Base-by-base conservation (phyloP, 140 eudicot species). In the Bidens hawaiensis region DNA sequence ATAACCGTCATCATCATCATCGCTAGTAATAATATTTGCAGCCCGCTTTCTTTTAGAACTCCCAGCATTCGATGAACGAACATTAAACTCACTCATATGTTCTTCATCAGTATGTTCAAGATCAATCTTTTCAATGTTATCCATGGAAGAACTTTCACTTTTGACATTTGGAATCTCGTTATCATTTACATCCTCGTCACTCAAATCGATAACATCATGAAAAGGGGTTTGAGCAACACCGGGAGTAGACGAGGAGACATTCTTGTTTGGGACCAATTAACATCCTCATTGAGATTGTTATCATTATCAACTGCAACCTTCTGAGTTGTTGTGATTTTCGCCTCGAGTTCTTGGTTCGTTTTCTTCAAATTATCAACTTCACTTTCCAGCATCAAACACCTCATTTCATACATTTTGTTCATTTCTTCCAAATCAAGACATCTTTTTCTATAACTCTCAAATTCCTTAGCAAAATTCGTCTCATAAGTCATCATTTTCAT, bases 1-100 rank as follows among this genome's bases (percentile, higher is more conserved):
- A 68, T 41, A 54, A 43, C 76, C 76, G 43, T 40, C 71, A 47
- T 73, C 87, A 70, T 77, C 73, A 22, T 84, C 95, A n/a, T n/a
- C 53, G 53, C 86, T 81, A 24, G 63, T 33, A 28, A 79, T 38
- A 1, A 84, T 57, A 23, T 63, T 77, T 16, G 78, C 64, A 61
- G 60, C 75, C 66, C 74, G 53, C 68, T 71, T 84, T 52, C 83
- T 71, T 64, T 77, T 82, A 40, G 75, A 66, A 70, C 70, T 73
- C 26, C 40, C 13, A 17, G 22, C 17, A 45, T 40, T 45, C 14
- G 61, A 53, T 22, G 40, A 28, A 59, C 42, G 48, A 63, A 38
- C 60, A 33, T 71, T 13, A 33, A 57, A 19, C 45, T 23, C 61
- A 22, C 30, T 56, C 53, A 21, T 33, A 42, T 56, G 57, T 6